Conservation (phyloP, 2,329 filamentous ascomycete genomes). For the Aulographum hederae region DNA sequence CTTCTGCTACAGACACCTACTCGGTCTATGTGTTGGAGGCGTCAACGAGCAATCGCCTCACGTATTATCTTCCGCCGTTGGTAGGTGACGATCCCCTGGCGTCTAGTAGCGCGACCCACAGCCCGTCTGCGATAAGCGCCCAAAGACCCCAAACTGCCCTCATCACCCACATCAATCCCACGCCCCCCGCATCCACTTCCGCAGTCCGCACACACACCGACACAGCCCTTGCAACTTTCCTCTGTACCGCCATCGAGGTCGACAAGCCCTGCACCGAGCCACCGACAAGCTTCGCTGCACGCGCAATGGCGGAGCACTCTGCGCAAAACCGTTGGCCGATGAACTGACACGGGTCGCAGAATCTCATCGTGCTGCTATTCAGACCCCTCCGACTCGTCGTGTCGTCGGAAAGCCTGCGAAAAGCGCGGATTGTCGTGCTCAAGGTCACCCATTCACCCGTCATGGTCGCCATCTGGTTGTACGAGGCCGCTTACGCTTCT, state of each 20-base stretch:
- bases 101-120: no score
- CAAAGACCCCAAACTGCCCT: background rate
- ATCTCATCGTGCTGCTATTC: slow-evolving; percentile 55
- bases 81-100: slow-evolving; percentile 38
- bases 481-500: slow-evolving; percentile 28
- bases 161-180: no score
- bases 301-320: no score
- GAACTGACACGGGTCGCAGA: no score
- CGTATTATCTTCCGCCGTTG: slow-evolving; percentile 28
- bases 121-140: background rate
- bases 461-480: slow-evolving; percentile 49
- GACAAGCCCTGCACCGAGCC: no score
- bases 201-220: no score
- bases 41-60: slow-evolving; percentile 27
- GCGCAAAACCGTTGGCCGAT: no score
- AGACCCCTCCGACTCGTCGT: slow-evolving; percentile 54
- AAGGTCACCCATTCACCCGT: slow-evolving; percentile 47
- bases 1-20: slow-evolving; percentile 24
- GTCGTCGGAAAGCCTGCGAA: slow-evolving; percentile 44
- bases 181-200: no score
- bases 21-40: slow-evolving; percentile 36
- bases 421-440: slow-evolving; percentile 37
- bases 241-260: no score
- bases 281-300: no score
- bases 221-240: no score